These are phyloP conservation scores for Phlebopus sp. DNA, from an alignment of 1,284 basidiomycete species.

Conservation along the genomic window DNA sequence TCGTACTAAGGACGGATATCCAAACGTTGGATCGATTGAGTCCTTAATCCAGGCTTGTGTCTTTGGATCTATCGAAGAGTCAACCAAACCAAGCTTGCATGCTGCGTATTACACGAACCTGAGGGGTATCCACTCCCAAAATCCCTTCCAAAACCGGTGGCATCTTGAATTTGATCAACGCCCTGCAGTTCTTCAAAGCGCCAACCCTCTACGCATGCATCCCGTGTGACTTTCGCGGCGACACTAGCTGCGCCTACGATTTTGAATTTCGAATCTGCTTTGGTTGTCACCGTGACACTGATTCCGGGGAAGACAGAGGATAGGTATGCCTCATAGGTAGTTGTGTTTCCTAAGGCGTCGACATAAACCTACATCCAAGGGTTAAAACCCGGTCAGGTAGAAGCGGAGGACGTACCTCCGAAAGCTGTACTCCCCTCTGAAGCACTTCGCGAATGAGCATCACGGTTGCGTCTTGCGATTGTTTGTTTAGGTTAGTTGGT, in stretches of 20 bases:
- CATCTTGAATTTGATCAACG: slow-evolving; percentile 8
- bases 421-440: slow-evolving; percentile 76
- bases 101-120: slow-evolving; percentile 42
- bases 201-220: slow-evolving; percentile 89
- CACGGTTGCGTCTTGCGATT: slow-evolving; percentile 91
- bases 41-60: slow-evolving; percentile 85
- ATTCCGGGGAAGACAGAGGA: slow-evolving; percentile 79
- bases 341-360: slow-evolving; percentile 89
- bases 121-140: slow-evolving; percentile 87
- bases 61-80: slow-evolving; percentile 69
- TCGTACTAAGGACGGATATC: slow-evolving; percentile 86
- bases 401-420: slow-evolving; percentile 52
- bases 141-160: slow-evolving; percentile 50
- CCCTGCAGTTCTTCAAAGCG: slow-evolving; percentile 57
- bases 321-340: slow-evolving; percentile 80
- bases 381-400: not conserved
- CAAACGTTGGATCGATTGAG: slow-evolving; percentile 86
- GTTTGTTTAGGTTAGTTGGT: slow-evolving; percentile 88
- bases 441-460: slow-evolving; percentile 83
- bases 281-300: slow-evolving; percentile 85
- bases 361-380: slow-evolving; percentile 74
- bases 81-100: slow-evolving; percentile 1
- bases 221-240: slow-evolving; percentile 94
- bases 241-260: slow-evolving; percentile 97
- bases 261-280: slow-evolving; percentile 94